phyloP scores from a whole-genome alignment of 2,329 filamentous ascomycete genomes.

The Beauveria medogensis region DNA sequence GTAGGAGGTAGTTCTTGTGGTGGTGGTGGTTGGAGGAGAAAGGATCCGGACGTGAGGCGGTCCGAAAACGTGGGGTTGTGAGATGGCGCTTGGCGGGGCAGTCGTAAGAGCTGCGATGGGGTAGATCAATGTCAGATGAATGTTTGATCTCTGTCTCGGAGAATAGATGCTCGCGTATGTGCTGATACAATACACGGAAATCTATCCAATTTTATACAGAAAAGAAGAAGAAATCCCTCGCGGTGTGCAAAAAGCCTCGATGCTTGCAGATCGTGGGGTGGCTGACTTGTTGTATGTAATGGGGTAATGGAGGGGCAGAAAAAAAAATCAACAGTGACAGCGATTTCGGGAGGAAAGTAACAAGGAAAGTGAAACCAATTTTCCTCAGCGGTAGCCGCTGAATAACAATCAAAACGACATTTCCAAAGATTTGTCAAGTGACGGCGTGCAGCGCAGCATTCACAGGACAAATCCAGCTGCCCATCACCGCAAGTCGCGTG shows the following conservation, averaged over 20 bases:
- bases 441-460: not conserved
- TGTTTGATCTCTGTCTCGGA: not conserved
- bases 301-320: conserved; percentile 5
- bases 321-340: not conserved
- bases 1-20: not conserved
- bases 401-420: not conserved
- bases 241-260: not conserved
- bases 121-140: not conserved
- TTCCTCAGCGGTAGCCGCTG: not conserved
- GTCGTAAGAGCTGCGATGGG: not conserved
- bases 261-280: not conserved
- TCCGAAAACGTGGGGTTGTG: conserved; percentile 10
- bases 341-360: conserved; percentile 6
- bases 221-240: not conserved
- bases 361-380: not conserved
- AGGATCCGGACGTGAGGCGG: not conserved
- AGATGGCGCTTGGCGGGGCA: conserved; percentile 8
- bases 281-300: not conserved
- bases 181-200: not conserved
- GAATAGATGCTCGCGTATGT: not conserved
- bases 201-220: not conserved
- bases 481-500: not conserved
- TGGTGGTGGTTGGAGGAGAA: not conserved
- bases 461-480: not conserved
- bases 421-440: not conserved